These are phyloP conservation scores for Graphilbum ipis-grandicollis DNA, from an alignment of 2,329 filamentous ascomycete species.

Conservation along the genomic window DNA sequence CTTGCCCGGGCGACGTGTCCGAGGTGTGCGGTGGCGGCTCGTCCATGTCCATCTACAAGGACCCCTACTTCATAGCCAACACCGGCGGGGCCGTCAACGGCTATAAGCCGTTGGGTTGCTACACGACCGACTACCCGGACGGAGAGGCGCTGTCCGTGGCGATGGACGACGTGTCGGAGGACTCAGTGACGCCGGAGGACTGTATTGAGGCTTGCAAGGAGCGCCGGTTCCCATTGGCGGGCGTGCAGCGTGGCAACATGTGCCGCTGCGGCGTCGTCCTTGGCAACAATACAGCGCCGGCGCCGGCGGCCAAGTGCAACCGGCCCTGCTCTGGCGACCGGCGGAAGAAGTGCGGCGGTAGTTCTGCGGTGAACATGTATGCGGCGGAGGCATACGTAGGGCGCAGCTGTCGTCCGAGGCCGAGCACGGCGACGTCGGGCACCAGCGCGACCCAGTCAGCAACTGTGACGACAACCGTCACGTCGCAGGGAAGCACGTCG, in stretches of 20 bases:
- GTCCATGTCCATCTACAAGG: slow-evolving; percentile 28
- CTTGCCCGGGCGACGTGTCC: slow-evolving; percentile 28
- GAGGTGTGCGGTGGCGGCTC: slow-evolving; percentile 29
- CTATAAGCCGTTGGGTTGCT: slow-evolving; percentile 48
- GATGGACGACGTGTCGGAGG: slow-evolving; percentile 18
- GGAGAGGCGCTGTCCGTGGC: slow-evolving; percentile 28
- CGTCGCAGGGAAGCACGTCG: background rate
- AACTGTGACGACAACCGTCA: slow-evolving; percentile 3
- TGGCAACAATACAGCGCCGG: slow-evolving; percentile 24
- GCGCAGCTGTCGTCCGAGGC: no score
- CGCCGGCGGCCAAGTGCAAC: slow-evolving; percentile 24
- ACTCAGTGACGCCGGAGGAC: slow-evolving; percentile 21
- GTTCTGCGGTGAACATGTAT: slow-evolving; percentile 24
- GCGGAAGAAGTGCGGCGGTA: slow-evolving; percentile 24
- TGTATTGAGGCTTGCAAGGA: slow-evolving; percentile 25
- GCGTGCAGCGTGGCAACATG: slow-evolving; percentile 27
- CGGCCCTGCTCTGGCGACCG: slow-evolving; percentile 33
- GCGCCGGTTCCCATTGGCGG: slow-evolving; percentile 29
- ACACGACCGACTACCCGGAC: slow-evolving; percentile 23
- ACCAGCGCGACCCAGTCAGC: no score
- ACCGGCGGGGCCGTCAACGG: slow-evolving; percentile 28
- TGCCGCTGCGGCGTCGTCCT: slow-evolving; percentile 36
- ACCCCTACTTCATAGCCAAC: slow-evolving; percentile 27
- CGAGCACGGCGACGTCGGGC: no score
- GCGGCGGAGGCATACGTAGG: no score